phyloP scores from a whole-genome alignment of 306 rosid species.

The Cotoneaster glaucophyllus region DNA sequence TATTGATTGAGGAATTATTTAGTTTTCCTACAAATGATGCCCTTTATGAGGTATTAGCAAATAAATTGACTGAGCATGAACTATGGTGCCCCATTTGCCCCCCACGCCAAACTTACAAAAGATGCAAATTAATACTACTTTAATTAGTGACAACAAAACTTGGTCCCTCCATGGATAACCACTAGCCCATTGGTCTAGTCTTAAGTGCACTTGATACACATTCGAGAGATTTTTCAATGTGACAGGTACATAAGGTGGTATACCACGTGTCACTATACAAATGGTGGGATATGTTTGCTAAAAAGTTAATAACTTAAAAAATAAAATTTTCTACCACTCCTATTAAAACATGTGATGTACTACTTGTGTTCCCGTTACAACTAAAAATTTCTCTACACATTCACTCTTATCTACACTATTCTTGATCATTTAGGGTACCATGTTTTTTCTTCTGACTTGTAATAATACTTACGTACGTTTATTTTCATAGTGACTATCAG shows the following conservation, averaged over 20 bases:
- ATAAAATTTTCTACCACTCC: too few relatives aligned
- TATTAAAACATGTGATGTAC: too few relatives aligned
- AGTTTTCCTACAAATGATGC: slow-evolving; percentile 2
- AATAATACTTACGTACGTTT: neutral
- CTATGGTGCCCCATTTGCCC: slow-evolving; percentile 50
- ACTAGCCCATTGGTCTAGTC: neutral
- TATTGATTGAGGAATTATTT: neutral
- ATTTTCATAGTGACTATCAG: too few relatives aligned
- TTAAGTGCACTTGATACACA: slow-evolving; percentile 19
- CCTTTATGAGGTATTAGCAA: slow-evolving; percentile 10
- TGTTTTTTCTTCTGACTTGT: neutral
- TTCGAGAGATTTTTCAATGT: too few relatives aligned
- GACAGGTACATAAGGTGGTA: too few relatives aligned
- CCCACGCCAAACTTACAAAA: slow-evolving; percentile 46
- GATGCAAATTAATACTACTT: slow-evolving; percentile 2
- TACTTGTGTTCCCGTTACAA: too few relatives aligned
- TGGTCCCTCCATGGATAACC: slow-evolving; percentile 20
- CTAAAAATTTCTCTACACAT: too few relatives aligned
- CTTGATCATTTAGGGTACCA: neutral
- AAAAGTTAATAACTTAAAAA: too few relatives aligned
- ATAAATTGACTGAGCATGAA: slow-evolving; percentile 24
- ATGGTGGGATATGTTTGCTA: too few relatives aligned
- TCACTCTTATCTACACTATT: neutral
- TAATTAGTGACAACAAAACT: slow-evolving; percentile 14
- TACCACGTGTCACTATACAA: too few relatives aligned